Base-by-base conservation (phyloP, 805 yeast genomes). In the Candida parachauliodes region DNA sequence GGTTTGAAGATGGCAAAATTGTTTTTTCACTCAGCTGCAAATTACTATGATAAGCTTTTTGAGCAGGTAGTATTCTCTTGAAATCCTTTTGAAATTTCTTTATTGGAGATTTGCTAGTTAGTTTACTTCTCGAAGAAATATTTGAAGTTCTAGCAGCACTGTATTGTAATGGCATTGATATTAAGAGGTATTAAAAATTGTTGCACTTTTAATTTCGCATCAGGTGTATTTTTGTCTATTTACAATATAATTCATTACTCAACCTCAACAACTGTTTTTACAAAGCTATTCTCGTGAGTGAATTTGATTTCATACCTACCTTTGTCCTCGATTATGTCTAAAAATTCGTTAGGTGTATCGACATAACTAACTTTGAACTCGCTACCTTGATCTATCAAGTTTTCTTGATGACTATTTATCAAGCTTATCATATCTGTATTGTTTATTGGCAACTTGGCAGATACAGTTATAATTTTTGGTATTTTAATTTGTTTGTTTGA, bases 61-160 rank as follows among this genome's bases (percentile, higher is more conserved):
- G 63, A 8, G 59, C 50, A 5, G 62, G 58, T 18, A 54, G 40
- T n/a, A 46, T 34, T 33, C 47, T 53, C 41, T 59, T 57, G 2
- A 56, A 32, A 28, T 52, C 54, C 18, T 51, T 51, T 41, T 48
- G 51, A 30, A 48, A 43, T 39, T 55, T 53, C 43, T 51, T 53
- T 15, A 53, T 47, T 0, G 65, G 57, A 3, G 63, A 52, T 15
- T 48, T 48, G 14, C 44, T 47, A 12, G 27, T 19, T 12, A 31
- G 16, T 33, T 32, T 30, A 11, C 48, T 18, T 11, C 48, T 40
- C 42, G 52, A 46, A 28, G 52, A 33, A 12, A 68, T 55, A 12
- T 51, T 47, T 0, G 72, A 66, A 34, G 71, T 59, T 40, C 51
- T 60, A 5, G 74, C 69, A 2, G 73, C 72, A 38, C 63, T 62